These are phyloP conservation scores for Pseudoturritis turrita DNA, from an alignment of 345 rosid species.

Conservation along the genomic window DNA sequence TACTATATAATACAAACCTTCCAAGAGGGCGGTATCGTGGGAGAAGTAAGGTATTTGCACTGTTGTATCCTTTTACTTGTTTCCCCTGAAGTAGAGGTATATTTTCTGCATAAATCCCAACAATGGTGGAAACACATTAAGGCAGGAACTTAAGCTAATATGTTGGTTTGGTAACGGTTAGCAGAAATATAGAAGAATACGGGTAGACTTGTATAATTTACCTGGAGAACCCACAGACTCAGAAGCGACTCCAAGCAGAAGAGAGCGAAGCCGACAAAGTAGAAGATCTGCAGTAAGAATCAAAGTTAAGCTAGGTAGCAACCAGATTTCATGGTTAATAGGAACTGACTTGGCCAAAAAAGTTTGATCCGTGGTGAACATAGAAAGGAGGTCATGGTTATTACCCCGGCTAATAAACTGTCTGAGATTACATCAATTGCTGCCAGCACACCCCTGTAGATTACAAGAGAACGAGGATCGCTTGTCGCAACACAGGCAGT, in stretches of 20 bases:
- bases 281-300: slow-evolving; percentile 61
- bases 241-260: slow-evolving; percentile 86
- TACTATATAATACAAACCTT: slow-evolving; percentile 12
- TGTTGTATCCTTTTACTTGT: background rate
- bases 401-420: slow-evolving; percentile 77
- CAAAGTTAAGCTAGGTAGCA: background rate
- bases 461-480: background rate
- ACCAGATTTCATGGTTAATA: background rate
- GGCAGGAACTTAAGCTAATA: background rate
- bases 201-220: slow-evolving; percentile 22
- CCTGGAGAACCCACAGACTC: slow-evolving; percentile 99
- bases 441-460: slow-evolving; percentile 86
- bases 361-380: background rate
- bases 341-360: background rate
- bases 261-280: slow-evolving; percentile 79
- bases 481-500: background rate
- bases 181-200: background rate
- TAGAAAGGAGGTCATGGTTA: slow-evolving; percentile 17
- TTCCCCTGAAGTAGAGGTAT: slow-evolving; percentile 18
- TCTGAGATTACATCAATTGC: slow-evolving; percentile 81
- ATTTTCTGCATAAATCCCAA: background rate
- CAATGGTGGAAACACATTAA: background rate
- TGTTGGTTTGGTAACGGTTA: background rate
- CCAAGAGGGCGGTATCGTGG: background rate
- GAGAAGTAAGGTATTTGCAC: background rate